Evolutionary conservation across 2,329 filamentous ascomycete species (phyloP), one percentile per base, ranked within the genome.

Genomic region (Dactylonectria macrodidyma): DNA sequence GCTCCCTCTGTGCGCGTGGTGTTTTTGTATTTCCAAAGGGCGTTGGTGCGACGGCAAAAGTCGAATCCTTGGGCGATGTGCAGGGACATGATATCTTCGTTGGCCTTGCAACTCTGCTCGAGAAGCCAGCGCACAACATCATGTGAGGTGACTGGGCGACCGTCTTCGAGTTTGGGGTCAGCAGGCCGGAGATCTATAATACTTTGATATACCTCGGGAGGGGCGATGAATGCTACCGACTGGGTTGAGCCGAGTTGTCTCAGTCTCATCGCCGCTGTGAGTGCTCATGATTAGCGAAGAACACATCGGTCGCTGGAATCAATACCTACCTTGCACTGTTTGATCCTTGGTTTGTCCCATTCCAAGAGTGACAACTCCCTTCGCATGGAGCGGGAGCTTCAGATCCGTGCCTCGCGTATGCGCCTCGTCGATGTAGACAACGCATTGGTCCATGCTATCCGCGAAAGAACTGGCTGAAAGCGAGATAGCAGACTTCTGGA

Each of bases 81-180:
- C 0, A 93, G 80, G 0, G 86, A 82, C 55, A 88, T 86, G 0
- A 92, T 76, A 36, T 91, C 86, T 65, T 91, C 88, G 22, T 89
- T 90, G 0, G 80, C 84, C 8, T 81, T 77, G 65, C 91, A 93
- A 0, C 90, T 91, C 61, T 92, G 88, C 51, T 91, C 84, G 0
- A 93, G 81, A 0, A 93, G 83, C 91, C 91, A 93, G 3, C 76
- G n/a, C n/a, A n/a, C n/a, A n/a, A n/a, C n/a, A n/a, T n/a, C n/a
- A n/a, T n/a, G n/a, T n/a, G n/a, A n/a, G n/a, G n/a, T n/a, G n/a
- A n/a, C n/a, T n/a, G n/a, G n/a, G n/a, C n/a, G n/a, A n/a, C n/a
- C n/a, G n/a, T n/a, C n/a, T n/a, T n/a, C n/a, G n/a, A n/a, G n/a
- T n/a, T n/a, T n/a, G n/a, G n/a, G n/a, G n/a, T n/a, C n/a, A n/a